Evolutionary conservation across 805 yeast genomes (phyloP).

Genomic region (Wickerhamomyces bovis): DNA sequence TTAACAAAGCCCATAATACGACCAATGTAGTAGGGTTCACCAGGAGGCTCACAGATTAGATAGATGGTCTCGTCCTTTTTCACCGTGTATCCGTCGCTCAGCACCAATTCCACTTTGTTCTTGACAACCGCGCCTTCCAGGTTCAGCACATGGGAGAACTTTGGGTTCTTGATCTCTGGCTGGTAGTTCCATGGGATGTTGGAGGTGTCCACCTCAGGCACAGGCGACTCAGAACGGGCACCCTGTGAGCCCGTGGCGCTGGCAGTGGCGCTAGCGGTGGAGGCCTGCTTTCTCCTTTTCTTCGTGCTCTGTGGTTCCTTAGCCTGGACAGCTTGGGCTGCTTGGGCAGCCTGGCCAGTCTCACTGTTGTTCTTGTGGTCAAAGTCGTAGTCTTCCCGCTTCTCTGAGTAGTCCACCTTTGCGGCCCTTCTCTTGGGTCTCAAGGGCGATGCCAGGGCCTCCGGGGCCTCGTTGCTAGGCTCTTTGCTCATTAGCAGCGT

Average conservation of each 20-base stretch:
- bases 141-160: constrained; percentile 32
- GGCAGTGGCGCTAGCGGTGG: neutral
- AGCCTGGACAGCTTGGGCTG: neutral
- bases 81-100: constrained; percentile 18
- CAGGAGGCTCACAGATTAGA: constrained; percentile 87
- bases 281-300: constrained; percentile 1
- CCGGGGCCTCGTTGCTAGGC: neutral
- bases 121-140: constrained; percentile 33
- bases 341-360: no score
- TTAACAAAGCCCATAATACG: constrained; percentile 67
- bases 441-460: neutral
- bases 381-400: constrained; percentile 13
- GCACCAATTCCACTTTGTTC: constrained; percentile 14
- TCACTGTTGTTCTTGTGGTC: constrained; percentile 3
- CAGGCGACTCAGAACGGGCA: constrained; percentile 9
- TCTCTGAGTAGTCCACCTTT: constrained; percentile 23
- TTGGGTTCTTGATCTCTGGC: constrained; percentile 11
- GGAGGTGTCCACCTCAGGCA: constrained; percentile 4
- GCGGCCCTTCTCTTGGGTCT: constrained; percentile 19
- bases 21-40: constrained; percentile 90
- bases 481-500: neutral
- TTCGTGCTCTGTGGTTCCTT: neutral
- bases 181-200: constrained; percentile 21
- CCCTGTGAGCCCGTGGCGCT: neutral
- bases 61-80: constrained; percentile 55